These are phyloP conservation scores for Hymenoscyphus fraxineus DNA, from an alignment of 2,329 filamentous ascomycete genomes.

Conservation along the genomic window DNA sequence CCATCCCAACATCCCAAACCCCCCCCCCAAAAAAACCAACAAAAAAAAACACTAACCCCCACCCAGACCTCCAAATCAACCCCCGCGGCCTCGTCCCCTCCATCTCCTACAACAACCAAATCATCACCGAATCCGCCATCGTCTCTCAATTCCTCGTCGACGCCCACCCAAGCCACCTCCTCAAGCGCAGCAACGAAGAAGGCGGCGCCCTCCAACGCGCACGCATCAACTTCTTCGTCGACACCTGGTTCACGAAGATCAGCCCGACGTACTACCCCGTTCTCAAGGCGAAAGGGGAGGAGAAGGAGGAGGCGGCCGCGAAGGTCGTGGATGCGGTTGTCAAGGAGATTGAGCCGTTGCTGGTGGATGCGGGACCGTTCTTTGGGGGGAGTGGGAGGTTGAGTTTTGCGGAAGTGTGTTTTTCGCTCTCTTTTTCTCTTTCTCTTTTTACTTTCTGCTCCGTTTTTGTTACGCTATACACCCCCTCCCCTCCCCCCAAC, in stretches of 20 bases:
- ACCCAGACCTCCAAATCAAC: slow-evolving; percentile 72
- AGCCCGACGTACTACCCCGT: slow-evolving; percentile 46
- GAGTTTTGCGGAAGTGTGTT: slow-evolving; percentile 68
- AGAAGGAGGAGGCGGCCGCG: slow-evolving; percentile 48
- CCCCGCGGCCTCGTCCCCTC: slow-evolving; percentile 74
- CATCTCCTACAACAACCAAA: slow-evolving; percentile 61
- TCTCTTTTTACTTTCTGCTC: slow-evolving; percentile 16
- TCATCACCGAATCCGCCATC: slow-evolving; percentile 70
- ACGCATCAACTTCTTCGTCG: slow-evolving; percentile 67
- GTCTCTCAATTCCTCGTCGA: slow-evolving; percentile 71
- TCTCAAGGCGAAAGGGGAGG: slow-evolving; percentile 38
- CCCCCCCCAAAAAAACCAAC: not conserved
- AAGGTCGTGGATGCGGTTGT: slow-evolving; percentile 53
- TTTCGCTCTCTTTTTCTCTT: not conserved
- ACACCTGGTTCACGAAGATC: slow-evolving; percentile 64
- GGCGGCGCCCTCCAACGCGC: slow-evolving; percentile 60
- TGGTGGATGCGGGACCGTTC: slow-evolving; percentile 55
- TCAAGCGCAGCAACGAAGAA: slow-evolving; percentile 51
- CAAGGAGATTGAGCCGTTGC: slow-evolving; percentile 71
- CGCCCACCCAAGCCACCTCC: slow-evolving; percentile 62
- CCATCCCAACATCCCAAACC: too few relatives aligned
- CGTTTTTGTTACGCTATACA: too few relatives aligned
- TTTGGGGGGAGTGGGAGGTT: slow-evolving; percentile 61
- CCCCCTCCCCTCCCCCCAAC: too few relatives aligned
- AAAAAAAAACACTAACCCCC: not conserved